Percentiles rank a stretch among this genome's conserved stretches.
Evolutionary conservation across 148 eudicot genomes (phyloP).

Genomic region (Nepenthes gracilis): DNA sequence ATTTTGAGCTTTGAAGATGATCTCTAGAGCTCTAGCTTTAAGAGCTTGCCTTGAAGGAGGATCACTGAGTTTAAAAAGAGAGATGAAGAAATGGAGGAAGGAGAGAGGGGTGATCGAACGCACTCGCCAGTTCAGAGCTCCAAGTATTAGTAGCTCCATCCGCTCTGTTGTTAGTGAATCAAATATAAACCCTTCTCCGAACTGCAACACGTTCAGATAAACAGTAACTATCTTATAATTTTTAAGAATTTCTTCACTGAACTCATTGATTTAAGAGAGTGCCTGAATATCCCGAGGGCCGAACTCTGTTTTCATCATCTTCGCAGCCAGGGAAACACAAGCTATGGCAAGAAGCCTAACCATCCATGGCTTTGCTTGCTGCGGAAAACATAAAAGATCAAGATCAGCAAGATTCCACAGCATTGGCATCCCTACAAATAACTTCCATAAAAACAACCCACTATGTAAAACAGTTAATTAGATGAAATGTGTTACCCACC

Average conservation of each 20-base stretch:
- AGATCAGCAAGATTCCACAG: not conserved
- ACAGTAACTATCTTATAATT: too few species aligned
- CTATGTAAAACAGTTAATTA: not conserved
- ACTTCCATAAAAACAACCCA: not conserved
- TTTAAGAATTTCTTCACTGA: too few species aligned
- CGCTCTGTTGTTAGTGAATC: constrained; percentile 24
- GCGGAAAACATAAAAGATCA: not conserved
- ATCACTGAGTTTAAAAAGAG: constrained; percentile 30
- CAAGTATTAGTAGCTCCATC: constrained; percentile 46
- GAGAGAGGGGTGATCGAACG: constrained; percentile 49
- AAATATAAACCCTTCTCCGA: constrained; percentile 21
- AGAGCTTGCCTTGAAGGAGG: constrained; percentile 17
- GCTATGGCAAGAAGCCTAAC: constrained; percentile 29
- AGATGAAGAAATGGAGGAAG: constrained; percentile 30
- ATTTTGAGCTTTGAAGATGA: constrained; percentile 42
- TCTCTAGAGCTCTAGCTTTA: constrained; percentile 33
- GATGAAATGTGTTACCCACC: constrained; percentile 9
- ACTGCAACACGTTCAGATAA: constrained; percentile 6
- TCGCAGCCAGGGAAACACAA: constrained; percentile 35
- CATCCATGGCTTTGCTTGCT: constrained; percentile 35
- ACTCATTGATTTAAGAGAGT: not conserved
- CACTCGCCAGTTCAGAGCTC: constrained; percentile 52
- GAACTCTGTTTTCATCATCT: constrained; percentile 33
- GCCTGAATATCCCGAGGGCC: constrained; percentile 30
- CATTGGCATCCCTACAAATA: not conserved